phyloP scores from a whole-genome alignment of 2,329 filamentous ascomycete species.

The Blastomyces silverae region DNA sequence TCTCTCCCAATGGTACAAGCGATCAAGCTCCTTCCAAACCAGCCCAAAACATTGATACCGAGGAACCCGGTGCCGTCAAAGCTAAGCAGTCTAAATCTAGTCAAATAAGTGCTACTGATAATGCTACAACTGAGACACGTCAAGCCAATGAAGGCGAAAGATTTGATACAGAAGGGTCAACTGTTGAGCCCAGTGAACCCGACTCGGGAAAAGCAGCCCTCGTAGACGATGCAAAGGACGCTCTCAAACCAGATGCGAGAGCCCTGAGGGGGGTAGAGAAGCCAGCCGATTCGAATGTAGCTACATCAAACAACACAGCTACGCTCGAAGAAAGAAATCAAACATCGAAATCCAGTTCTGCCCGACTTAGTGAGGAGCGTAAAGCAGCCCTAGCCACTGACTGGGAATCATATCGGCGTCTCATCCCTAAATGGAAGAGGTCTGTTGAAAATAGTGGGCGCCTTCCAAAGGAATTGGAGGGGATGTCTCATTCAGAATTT shows the following conservation, averaged over 20 bases:
- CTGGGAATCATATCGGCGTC: neutral
- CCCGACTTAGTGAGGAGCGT: neutral
- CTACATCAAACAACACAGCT: neutral
- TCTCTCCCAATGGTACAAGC: neutral
- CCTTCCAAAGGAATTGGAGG: neutral
- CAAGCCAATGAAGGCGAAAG: neutral
- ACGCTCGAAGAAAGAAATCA: neutral
- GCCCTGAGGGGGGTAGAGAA: neutral
- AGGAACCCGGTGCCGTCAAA: neutral
- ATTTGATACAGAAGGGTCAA: neutral
- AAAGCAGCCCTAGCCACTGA: neutral
- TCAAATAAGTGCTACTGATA: neutral
- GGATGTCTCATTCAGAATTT: neutral
- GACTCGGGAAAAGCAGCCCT: neutral
- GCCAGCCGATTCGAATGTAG: neutral
- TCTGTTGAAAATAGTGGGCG: neutral
- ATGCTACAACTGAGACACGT: neutral
- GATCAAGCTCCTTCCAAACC: neutral
- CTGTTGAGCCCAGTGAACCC: neutral
- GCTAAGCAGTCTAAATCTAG: slow-evolving; percentile 1
- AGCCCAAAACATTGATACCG: neutral
- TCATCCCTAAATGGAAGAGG: neutral
- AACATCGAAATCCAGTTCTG: neutral
- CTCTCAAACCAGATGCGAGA: slow-evolving; percentile 11
- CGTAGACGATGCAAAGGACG: neutral